phyloP scores from a whole-genome alignment of 495 filamentous ascomycete species.

The Usnea hakonensis region DNA sequence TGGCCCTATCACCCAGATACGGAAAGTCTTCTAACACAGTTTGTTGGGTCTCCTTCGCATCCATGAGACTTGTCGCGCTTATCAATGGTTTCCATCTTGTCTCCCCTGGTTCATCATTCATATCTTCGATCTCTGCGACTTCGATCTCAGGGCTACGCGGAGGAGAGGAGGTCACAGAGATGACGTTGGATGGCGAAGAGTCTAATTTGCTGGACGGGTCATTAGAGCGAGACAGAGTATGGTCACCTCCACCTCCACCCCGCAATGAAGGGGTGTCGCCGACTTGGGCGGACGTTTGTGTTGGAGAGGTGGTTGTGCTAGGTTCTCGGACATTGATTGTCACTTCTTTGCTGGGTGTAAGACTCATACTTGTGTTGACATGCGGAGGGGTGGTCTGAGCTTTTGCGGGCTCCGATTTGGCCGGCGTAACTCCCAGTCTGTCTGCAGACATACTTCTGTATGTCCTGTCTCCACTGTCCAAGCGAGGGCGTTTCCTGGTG shows the following conservation, averaged over 20 bases:
- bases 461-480: conserved; percentile 48
- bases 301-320: background rate
- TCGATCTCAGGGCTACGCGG: conserved; percentile 47
- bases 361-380: conserved; percentile 17
- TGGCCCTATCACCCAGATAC: conserved; percentile 7
- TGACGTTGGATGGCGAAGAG: conserved; percentile 27
- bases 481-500: conserved; percentile 55
- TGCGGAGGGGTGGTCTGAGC: conserved; percentile 27
- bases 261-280: background rate
- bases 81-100: conserved; percentile 40
- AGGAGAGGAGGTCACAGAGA: conserved; percentile 45
- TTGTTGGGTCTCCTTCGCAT: conserved; percentile 15
- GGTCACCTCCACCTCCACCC: background rate
- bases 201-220: conserved; percentile 1
- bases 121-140: conserved; percentile 49
- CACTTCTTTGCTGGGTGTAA: conserved; percentile 41
- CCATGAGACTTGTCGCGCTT: conserved; percentile 24
- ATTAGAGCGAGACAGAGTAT: background rate
- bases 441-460: conserved; percentile 41
- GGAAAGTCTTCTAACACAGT: conserved; percentile 22
- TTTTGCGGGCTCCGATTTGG: conserved; percentile 25
- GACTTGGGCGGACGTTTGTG: conserved; percentile 1
- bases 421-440: conserved; percentile 22
- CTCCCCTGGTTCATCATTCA: conserved; percentile 39
- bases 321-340: conserved; percentile 44